Conservation (phyloP, 106 monocot genomes). For the Dendrobium officinale region DNA sequence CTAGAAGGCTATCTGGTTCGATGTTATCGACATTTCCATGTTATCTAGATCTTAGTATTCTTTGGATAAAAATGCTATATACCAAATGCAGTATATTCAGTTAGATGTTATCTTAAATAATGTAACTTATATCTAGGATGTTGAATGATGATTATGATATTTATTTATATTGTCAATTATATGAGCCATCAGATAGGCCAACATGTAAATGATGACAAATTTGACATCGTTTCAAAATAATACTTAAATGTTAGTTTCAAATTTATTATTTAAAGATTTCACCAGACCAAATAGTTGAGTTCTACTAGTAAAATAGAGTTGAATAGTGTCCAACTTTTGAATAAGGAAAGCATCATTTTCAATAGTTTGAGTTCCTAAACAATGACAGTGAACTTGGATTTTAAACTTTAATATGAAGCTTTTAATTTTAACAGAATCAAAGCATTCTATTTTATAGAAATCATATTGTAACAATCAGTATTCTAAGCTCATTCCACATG, state of each 20-base stretch:
- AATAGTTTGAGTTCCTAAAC: not conserved
- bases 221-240: not conserved
- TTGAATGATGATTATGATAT: not conserved
- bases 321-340: not conserved
- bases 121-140: not conserved
- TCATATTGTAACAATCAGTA: not conserved
- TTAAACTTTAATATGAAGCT: not conserved
- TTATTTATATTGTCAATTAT: not conserved
- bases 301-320: not conserved
- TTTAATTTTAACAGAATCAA: not conserved
- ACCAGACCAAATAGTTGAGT: not conserved
- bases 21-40: not conserved
- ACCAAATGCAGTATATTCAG: not conserved
- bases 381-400: not conserved
- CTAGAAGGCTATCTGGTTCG: not conserved
- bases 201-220: not conserved
- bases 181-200: not conserved
- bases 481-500: not conserved
- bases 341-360: not conserved
- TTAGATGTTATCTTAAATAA: not conserved
- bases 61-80: not conserved
- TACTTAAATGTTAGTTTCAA: not conserved
- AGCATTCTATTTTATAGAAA: not conserved
- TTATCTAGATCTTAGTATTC: not conserved
- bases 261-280: not conserved